Conservation (phyloP, 2,329 filamentous ascomycete species). For the Ilyonectria destructans region DNA sequence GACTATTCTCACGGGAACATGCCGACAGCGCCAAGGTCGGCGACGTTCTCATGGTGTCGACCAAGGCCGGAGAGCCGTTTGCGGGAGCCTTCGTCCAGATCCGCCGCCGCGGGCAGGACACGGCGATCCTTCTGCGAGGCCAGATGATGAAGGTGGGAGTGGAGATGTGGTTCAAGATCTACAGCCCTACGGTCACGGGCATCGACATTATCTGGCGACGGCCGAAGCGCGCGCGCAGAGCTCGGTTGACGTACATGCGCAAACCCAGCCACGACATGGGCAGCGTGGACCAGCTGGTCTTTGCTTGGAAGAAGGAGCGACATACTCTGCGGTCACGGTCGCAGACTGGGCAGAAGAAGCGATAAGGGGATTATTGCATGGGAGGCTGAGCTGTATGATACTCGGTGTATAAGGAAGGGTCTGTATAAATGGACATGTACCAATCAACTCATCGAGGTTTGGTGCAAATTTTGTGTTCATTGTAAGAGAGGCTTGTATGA, state of each 20-base stretch:
- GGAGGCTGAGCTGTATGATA: slow-evolving; percentile 51
- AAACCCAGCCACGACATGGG: slow-evolving; percentile 90
- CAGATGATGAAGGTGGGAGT: slow-evolving; percentile 89
- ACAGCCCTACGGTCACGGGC: slow-evolving; percentile 88
- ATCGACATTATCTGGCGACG: slow-evolving; percentile 94
- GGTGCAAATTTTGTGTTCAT: not conserved
- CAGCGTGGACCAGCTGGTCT: slow-evolving; percentile 85
- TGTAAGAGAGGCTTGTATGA: not conserved
- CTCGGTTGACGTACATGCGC: slow-evolving; percentile 92
- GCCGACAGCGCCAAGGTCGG: slow-evolving; percentile 86
- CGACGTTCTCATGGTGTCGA: slow-evolving; percentile 92
- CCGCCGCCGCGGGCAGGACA: slow-evolving; percentile 89
- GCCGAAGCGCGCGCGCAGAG: slow-evolving; percentile 88
- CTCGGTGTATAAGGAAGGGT: slow-evolving; percentile 45
- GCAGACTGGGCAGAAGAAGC: slow-evolving; percentile 47
- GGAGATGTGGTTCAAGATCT: slow-evolving; percentile 99
- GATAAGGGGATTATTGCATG: slow-evolving; percentile 22
- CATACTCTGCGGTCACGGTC: slow-evolving; percentile 57
- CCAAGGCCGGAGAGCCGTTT: slow-evolving; percentile 87
- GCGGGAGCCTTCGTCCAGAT: slow-evolving; percentile 91
- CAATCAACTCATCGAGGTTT: slow-evolving; percentile 21
- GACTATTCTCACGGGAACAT: slow-evolving; percentile 85
- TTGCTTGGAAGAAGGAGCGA: slow-evolving; percentile 65
- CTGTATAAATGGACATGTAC: slow-evolving; percentile 42
- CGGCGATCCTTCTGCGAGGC: slow-evolving; percentile 87